Conservation (phyloP, 306 rosid species). For the Begonia fuchsioides region DNA sequence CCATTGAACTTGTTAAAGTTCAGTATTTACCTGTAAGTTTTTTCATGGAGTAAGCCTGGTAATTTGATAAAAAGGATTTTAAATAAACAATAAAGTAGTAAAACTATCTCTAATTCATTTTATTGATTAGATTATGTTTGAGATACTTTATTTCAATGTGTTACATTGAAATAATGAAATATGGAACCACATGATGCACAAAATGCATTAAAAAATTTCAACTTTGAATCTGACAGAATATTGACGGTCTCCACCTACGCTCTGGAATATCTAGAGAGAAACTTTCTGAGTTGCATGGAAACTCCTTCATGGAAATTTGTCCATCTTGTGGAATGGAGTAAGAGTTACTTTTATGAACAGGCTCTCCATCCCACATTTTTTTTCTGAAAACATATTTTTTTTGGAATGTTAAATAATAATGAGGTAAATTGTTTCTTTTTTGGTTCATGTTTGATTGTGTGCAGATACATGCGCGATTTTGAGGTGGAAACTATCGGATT, state of each 20-base stretch:
- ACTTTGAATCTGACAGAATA: conserved; percentile 41
- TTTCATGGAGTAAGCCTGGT: too few species aligned
- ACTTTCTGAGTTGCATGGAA: conserved; percentile 87
- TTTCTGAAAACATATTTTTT: background rate
- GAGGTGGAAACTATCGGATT: conserved; percentile 92
- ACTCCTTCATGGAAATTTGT: conserved; percentile 94
- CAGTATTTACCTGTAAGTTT: too few species aligned
- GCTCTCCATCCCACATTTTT: background rate
- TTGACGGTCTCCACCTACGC: conserved; percentile 98
- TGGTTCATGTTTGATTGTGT: conserved; percentile 3
- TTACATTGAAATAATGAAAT: too few species aligned
- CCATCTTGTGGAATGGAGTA: conserved; percentile 89
- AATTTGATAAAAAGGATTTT: too few species aligned
- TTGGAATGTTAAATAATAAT: background rate
- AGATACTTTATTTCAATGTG: too few species aligned
- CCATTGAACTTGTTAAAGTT: background rate
- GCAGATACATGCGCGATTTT: conserved; percentile 85
- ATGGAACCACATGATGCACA: too few species aligned
- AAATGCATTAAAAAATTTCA: too few species aligned
- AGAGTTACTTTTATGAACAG: conserved; percentile 15
- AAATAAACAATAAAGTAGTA: too few species aligned
- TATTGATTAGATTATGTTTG: too few species aligned
- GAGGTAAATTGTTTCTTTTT: background rate
- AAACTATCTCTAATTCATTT: too few species aligned
- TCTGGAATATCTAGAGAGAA: conserved; percentile 96